Conservation (phyloP, 2,329 filamentous ascomycete genomes). For the Furcasterigmium sp. region DNA sequence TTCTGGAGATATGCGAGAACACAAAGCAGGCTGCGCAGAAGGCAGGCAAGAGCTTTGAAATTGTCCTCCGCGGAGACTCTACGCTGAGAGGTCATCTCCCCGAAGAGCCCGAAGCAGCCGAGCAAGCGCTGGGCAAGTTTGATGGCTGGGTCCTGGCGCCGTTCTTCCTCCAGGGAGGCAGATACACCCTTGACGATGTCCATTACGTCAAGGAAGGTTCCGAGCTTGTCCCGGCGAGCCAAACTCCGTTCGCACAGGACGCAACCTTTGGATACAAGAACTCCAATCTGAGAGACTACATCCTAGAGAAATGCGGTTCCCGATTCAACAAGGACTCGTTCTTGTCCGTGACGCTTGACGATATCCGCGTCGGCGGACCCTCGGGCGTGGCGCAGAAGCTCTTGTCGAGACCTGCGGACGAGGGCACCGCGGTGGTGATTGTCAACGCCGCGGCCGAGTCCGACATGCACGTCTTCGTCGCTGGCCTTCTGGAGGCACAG, state of each 20-base stretch:
- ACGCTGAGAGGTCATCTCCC: conserved; percentile 54
- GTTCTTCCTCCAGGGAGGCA: conserved; percentile 54
- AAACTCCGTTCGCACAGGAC: conserved; percentile 52
- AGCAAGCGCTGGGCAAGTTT: conserved; percentile 40
- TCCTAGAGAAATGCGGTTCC: conserved; percentile 41
- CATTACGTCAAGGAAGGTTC: conserved; percentile 53
- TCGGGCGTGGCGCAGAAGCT: conserved; percentile 17
- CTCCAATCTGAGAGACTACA: conserved; percentile 47
- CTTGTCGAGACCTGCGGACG: conserved; percentile 13
- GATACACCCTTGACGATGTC: conserved; percentile 51
- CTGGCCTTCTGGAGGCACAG: conserved; percentile 35
- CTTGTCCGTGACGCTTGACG: conserved; percentile 23
- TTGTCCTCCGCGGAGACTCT: conserved; percentile 52
- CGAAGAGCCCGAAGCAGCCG: conserved; percentile 45
- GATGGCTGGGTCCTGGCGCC: conserved; percentile 52
- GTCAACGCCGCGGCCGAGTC: conserved; percentile 48
- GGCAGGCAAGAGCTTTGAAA: conserved; percentile 37
- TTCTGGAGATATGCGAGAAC: conserved; percentile 45
- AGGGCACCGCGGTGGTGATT: conserved; percentile 33
- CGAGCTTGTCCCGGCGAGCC: conserved; percentile 40
- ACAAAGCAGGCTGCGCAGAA: conserved; percentile 36
- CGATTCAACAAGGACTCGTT: conserved; percentile 18
- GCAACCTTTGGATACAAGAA: conserved; percentile 52
- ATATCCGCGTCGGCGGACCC: conserved; percentile 35
- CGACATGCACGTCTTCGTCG: conserved; percentile 50